Evolutionary conservation across 768 basidiomycete species (phyloP), one percentile per base, ranked within the genome.

Genomic region (Pisolithus tinctorius): DNA sequence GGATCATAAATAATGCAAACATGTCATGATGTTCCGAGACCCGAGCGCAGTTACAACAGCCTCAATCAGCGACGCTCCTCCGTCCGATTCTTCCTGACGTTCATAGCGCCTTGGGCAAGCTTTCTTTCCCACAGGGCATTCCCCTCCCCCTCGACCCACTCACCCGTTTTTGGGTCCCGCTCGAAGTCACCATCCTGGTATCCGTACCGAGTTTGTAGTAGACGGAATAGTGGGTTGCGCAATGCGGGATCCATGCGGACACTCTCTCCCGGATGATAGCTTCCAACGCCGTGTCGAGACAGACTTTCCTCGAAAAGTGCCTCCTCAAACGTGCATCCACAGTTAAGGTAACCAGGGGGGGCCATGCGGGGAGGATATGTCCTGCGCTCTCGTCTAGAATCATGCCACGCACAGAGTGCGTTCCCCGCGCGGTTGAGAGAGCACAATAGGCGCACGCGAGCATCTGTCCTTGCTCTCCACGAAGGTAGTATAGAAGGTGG

Each of bases 101-200:
- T 65, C 37, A 74, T 60, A 11, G 63, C 62, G 14, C 76, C 75
- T 2, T 70, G 57, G 1, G 66, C 63, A 13, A 70, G 74, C 61
- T 78, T 79, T 47, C 77, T 75, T 58, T 88, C 83, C 87, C 88
- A 90, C 20, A 63, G 49, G 17, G 63, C 61, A 40, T 78, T 80
- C 11, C 82, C 83, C 63, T 92, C 85, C 27, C 78, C 83, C 13
- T 78, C 77, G 14, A 74, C 40, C 90, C 90, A 93, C 31, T 77
- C 74, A 11, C 84, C 84, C 0, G 81, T 79, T 39, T 64, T 52
- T 0, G 82, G 67, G 56, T 88, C 78, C 45, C 83, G 78, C 59
- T 93, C 90, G 58, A 93, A 93, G 62, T 93, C 89, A 1, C 89
- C 89, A 65, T 93, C 89, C 49, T 78, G 78, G 67, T 93, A 93